Evolutionary conservation across 768 basidiomycete genomes (phyloP).

Genomic region (Dentipellis sp.): DNA sequence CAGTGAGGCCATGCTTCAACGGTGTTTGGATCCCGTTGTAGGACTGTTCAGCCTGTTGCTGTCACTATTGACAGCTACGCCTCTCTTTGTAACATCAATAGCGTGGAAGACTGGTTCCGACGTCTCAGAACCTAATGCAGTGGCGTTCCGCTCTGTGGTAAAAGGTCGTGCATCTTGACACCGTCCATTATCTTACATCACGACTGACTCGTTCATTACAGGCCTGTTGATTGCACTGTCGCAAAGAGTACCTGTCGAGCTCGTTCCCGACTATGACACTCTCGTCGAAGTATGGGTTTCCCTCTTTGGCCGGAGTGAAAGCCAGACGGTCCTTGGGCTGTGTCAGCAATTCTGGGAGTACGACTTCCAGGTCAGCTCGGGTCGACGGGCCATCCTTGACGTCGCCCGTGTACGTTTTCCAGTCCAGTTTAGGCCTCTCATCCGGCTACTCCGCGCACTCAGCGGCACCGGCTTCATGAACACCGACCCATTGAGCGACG

Average conservation of each 20-base stretch:
- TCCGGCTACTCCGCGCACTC: constrained; percentile 69
- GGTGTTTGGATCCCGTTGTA: constrained; percentile 46
- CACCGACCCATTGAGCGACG: constrained; percentile 54
- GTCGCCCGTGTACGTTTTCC: constrained; percentile 80
- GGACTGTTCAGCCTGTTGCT: constrained; percentile 52
- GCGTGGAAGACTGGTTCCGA: constrained; percentile 64
- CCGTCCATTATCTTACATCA: background rate
- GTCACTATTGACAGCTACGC: constrained; percentile 55
- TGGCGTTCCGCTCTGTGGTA: constrained; percentile 71
- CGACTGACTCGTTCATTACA: constrained; percentile 21
- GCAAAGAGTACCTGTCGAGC: constrained; percentile 67
- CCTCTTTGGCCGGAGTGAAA: constrained; percentile 69
- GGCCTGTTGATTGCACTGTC: constrained; percentile 70
- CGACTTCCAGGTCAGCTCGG: constrained; percentile 58
- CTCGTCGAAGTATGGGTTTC: constrained; percentile 73
- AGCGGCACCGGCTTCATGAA: constrained; percentile 70
- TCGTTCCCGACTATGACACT: constrained; percentile 64
- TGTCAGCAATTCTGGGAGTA: constrained; percentile 77
- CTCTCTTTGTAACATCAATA: constrained; percentile 65
- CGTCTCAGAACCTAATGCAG: constrained; percentile 66
- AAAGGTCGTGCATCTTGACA: constrained; percentile 48
- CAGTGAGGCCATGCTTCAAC: constrained; percentile 47
- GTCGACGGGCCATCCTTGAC: constrained; percentile 76
- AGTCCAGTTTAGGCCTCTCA: constrained; percentile 58
- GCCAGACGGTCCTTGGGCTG: constrained; percentile 52